Evolutionary conservation across 2,329 filamentous ascomycete species (phyloP).

Genomic region (Apiospora hydei): DNA sequence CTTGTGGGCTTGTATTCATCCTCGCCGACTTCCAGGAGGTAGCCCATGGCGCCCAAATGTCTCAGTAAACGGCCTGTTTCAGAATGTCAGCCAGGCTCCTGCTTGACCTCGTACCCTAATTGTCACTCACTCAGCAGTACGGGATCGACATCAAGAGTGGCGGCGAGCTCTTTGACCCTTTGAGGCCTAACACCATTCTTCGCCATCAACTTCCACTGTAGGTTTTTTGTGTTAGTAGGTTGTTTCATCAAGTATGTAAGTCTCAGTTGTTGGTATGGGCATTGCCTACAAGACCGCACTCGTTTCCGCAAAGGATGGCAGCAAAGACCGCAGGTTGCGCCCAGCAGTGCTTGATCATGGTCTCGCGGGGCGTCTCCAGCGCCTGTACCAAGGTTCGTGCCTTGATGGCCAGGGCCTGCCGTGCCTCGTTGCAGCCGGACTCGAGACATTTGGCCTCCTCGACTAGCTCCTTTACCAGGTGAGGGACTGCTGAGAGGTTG

Average conservation of each 20-base stretch:
- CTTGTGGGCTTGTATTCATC: conserved; percentile 30
- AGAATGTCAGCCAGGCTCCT: too few relatives aligned
- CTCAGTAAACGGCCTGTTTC: conserved; percentile 28
- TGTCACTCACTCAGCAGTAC: conserved; percentile 36
- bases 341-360: conserved; percentile 55
- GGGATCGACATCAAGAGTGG: conserved; percentile 37
- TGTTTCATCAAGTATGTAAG: too few relatives aligned
- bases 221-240: neutral
- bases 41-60: conserved; percentile 31
- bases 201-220: conserved; percentile 44
- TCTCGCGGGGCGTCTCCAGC: conserved; percentile 55
- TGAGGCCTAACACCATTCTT: conserved; percentile 41
- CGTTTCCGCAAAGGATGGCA: conserved; percentile 42
- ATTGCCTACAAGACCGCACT: conserved; percentile 30
- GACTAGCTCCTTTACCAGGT: conserved; percentile 26
- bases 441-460: conserved; percentile 15
- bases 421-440: conserved; percentile 29
- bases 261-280: neutral
- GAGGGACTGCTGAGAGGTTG: conserved; percentile 19
- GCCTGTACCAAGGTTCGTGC: conserved; percentile 45
- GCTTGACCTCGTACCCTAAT: neutral
- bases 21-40: conserved; percentile 30
- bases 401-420: conserved; percentile 43
- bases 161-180: conserved; percentile 42
- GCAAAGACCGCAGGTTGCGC: conserved; percentile 42